phyloP scores from a whole-genome alignment of 768 basidiomycete genomes.

The Phaeolepiota aurea region DNA sequence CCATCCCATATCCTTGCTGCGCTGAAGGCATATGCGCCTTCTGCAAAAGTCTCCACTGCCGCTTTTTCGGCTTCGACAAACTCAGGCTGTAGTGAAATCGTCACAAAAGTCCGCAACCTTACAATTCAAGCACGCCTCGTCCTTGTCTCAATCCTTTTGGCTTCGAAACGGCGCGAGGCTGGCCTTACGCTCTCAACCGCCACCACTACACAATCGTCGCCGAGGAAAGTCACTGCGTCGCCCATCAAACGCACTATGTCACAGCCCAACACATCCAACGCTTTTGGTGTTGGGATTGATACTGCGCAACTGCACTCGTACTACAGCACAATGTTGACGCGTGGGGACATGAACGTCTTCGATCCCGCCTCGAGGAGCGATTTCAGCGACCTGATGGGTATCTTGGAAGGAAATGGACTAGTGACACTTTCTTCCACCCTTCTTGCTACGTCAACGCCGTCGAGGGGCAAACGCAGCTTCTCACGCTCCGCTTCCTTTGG shows the following conservation, averaged over 20 bases:
- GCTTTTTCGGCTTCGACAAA: constrained; percentile 13
- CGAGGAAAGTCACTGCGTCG: constrained; percentile 25
- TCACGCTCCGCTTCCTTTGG: constrained; percentile 54
- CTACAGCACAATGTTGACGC: constrained; percentile 51
- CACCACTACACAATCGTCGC: constrained; percentile 17
- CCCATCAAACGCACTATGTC: constrained; percentile 48
- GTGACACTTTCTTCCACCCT: constrained; percentile 32
- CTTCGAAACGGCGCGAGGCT: constrained; percentile 51
- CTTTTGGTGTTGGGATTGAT: constrained; percentile 37
- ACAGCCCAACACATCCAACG: constrained; percentile 13
- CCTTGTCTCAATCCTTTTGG: constrained; percentile 56
- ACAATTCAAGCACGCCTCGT: constrained; percentile 70
- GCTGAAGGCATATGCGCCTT: constrained; percentile 61
- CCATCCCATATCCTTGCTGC: constrained; percentile 68
- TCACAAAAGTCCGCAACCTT: constrained; percentile 57
- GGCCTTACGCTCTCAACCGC: constrained; percentile 43
- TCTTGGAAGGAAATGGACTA: constrained; percentile 70
- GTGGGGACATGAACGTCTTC: constrained; percentile 47
- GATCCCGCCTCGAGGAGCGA: constrained; percentile 66
- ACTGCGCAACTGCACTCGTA: constrained; percentile 54
- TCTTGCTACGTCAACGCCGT: constrained; percentile 24
- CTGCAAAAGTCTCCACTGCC: constrained; percentile 19
- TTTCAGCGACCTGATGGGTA: constrained; percentile 61
- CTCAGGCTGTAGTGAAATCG: constrained; percentile 47
- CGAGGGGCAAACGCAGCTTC: constrained; percentile 34